Percentiles rank a stretch among this genome's conserved stretches.
These are phyloP conservation scores for Platanthera guangdongensis DNA, from an alignment of 106 monocot genomes.

Conservation along the genomic window DNA sequence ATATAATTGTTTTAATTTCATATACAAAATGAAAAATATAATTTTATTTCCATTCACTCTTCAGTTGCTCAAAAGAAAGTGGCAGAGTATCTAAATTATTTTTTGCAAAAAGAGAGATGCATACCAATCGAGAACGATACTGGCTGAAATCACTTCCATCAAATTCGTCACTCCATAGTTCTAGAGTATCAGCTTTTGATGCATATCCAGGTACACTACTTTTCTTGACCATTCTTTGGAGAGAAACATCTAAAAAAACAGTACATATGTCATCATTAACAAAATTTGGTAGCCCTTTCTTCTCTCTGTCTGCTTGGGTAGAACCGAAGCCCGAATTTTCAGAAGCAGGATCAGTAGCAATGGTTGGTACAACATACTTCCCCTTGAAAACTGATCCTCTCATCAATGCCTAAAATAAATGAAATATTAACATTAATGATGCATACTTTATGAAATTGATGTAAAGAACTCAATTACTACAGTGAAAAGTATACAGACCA, in stretches of 20 bases:
- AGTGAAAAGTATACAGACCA: conserved; percentile 37
- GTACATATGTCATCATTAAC: conserved; percentile 65
- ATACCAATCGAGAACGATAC: conserved; percentile 91
- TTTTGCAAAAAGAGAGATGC: not conserved
- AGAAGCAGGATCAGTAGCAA: conserved; percentile 21
- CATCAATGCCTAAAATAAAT: conserved; percentile 43
- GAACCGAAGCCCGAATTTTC: conserved; percentile 14
- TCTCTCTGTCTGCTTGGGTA: conserved; percentile 40
- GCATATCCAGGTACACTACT: conserved; percentile 14
- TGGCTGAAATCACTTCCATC: conserved; percentile 80
- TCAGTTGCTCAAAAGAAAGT: not conserved
- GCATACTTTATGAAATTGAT: not conserved
- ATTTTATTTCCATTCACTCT: not conserved
- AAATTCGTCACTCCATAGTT: conserved; percentile 90
- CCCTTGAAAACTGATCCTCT: conserved; percentile 52
- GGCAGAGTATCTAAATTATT: not conserved
- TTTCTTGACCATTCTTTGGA: conserved; percentile 88
- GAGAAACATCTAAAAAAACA: conserved; percentile 68
- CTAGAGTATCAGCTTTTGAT: conserved; percentile 28
- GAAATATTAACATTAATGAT: not conserved
- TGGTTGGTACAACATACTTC: conserved; percentile 29
- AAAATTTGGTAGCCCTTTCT: conserved; percentile 34
- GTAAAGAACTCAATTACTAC: not conserved
- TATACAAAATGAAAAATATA: not conserved
- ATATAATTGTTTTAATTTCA: not conserved